Percentiles rank a stretch among this genome's conserved stretches.
Conservation (phyloP, 257 asterid species). For the Knoxia roxburghii region DNA sequence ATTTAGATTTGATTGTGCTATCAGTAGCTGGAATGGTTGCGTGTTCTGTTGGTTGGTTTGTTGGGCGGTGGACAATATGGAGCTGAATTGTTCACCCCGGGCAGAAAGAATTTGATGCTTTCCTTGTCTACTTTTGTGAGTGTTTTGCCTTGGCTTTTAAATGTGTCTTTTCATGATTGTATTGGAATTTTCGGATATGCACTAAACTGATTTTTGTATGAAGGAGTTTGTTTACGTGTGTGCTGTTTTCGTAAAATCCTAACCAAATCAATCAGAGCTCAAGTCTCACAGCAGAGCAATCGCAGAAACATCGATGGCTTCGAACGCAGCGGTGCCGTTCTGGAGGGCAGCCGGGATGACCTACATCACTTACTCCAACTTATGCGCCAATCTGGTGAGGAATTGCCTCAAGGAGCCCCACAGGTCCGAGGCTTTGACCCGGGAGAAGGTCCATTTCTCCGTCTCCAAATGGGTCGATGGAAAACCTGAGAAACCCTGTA, state of each 20-base stretch:
- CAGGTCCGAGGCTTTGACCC: constrained; percentile 60
- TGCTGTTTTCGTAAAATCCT: too few species aligned
- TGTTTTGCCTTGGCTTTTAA: too few species aligned
- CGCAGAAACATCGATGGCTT: constrained; percentile 20
- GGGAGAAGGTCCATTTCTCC: constrained; percentile 87
- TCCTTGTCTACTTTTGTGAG: too few species aligned
- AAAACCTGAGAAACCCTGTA: constrained; percentile 73
- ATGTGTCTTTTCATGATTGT: too few species aligned
- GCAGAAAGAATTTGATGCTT: not conserved
- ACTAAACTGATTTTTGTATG: too few species aligned
- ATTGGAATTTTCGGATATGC: too few species aligned
- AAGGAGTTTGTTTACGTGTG: too few species aligned
- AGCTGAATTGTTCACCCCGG: not conserved
- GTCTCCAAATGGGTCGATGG: constrained; percentile 72
- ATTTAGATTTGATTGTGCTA: too few species aligned
- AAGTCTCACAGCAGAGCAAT: too few species aligned
- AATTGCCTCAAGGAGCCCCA: constrained; percentile 82
- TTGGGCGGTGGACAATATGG: not conserved
- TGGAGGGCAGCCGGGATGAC: constrained; percentile 96
- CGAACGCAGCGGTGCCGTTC: constrained; percentile 43
- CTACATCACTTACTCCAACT: constrained; percentile 74
- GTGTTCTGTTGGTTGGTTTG: too few species aligned
- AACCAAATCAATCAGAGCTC: too few species aligned
- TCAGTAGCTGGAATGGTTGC: too few species aligned
- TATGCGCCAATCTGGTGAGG: constrained; percentile 80